Evolutionary conservation across 441 rosid species (phyloP).

Genomic region (Populus hybrid): DNA sequence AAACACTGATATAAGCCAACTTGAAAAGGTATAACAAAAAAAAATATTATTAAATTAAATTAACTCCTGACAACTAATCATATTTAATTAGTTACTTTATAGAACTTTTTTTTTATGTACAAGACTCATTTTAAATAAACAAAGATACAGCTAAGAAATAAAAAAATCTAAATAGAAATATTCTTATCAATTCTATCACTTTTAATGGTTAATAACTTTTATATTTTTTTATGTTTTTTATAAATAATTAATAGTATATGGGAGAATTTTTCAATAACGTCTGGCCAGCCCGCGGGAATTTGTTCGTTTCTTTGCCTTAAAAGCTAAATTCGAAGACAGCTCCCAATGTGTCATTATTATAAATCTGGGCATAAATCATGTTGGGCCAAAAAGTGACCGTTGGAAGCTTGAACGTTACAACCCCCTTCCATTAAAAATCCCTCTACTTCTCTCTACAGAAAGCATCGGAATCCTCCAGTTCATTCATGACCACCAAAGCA

Average conservation of each 20-base stretch:
- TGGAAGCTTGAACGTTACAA: constrained; percentile 25
- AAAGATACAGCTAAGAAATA: no score
- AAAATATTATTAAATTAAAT: fast-evolving
- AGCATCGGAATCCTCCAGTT: constrained; percentile 16
- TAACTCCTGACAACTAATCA: no score
- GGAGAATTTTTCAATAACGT: no score
- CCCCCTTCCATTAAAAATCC: background rate
- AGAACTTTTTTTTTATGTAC: fast-evolving
- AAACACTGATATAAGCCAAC: no score
- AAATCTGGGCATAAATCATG: background rate
- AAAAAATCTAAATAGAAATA: no score
- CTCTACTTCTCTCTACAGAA: background rate
- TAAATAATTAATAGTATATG: no score
- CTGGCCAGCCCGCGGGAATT: background rate
- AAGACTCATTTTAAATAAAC: no score
- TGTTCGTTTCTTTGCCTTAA: background rate
- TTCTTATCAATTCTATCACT: no score
- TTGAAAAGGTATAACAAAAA: no score
- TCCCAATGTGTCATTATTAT: background rate
- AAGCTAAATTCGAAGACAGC: background rate
- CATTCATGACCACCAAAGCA: background rate
- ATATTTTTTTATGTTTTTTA: no score
- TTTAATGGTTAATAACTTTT: no score
- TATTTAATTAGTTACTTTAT: no score
- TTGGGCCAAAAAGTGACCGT: constrained; percentile 29